Base-by-base conservation (phyloP, 805 yeast genomes). In the Wickerhamiella domercqiae region DNA sequence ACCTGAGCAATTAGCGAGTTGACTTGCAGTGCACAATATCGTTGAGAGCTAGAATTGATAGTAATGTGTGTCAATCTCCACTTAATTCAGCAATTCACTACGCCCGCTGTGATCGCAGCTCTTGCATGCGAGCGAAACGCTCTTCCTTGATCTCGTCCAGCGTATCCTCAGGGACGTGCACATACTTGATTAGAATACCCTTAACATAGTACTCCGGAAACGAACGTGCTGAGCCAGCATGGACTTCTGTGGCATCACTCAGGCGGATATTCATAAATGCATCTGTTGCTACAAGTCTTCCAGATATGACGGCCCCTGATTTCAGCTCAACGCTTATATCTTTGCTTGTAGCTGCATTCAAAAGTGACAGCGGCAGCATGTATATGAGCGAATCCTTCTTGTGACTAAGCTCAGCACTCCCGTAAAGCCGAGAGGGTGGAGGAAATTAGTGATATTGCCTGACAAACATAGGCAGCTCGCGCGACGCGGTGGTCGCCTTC, bases 191-290 rank as follows among this genome's bases (percentile, higher is more conserved):
- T 47, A 55, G 42, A 28, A 43, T 42, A 17, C 52, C 55, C 21
- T 46, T 41, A 9, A 41, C 34, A 31, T 42, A 51, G 32, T 43
- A 42, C 39, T 46, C 47, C 3, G 44, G 39, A 38, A 42, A 37
- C 39, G 39, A 39, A 41, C 40, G 34, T 33, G 30, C 25, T 24
- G 35, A 34, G 21, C 37, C 43, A 13, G 40, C 34, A 13, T 38
- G 36, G 16, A 39, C 38, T 29, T 48, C 79, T 34, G 75, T 70
- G 13, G 78, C 96, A 45, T 84, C 75, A 24, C 67, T 67, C 38
- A 90, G 65, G 1, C 94, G 80, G 46, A 90, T 65, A 57, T 90
- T 90, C 99, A 90, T 90, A 84, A 93, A 81, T 29, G 82, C 75
- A 56, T 90, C 99, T 49, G 94, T 83, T 52, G 81, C 79, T 39